phyloP scores from a whole-genome alignment of 805 yeast genomes.

The Myxozyma neglecta region DNA sequence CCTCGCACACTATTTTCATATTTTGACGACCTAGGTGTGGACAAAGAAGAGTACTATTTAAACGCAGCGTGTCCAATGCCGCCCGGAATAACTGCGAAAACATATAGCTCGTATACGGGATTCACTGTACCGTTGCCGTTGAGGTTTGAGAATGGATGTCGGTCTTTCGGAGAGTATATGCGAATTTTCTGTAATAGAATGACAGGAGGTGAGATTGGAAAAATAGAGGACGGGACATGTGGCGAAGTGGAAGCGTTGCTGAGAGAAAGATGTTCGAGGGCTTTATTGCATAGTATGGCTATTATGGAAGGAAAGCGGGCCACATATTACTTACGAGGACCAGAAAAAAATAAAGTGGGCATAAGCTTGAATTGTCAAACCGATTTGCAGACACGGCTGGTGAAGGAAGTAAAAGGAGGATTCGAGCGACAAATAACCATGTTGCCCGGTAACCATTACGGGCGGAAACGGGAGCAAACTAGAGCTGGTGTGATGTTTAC shows the following conservation, averaged over 20 bases:
- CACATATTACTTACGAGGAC: slow-evolving; percentile 1
- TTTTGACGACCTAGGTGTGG: background rate
- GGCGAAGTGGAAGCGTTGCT: slow-evolving; percentile 10
- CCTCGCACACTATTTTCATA: background rate
- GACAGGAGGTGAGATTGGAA: background rate
- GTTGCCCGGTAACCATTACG: background rate
- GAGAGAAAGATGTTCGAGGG: slow-evolving; percentile 5
- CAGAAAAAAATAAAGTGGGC: background rate
- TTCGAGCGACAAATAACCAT: no score
- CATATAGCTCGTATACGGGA: slow-evolving; percentile 11
- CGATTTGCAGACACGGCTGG: no score
- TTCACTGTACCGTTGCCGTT: slow-evolving; percentile 17
- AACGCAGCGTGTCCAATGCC: background rate
- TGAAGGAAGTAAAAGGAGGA: no score
- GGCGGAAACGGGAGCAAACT: background rate
- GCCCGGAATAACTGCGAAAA: background rate
- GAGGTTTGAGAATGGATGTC: slow-evolving; percentile 13
- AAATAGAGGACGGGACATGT: background rate
- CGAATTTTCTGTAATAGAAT: background rate
- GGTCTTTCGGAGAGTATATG: slow-evolving; percentile 26
- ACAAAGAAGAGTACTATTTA: background rate
- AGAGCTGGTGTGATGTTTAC: slow-evolving; percentile 2
- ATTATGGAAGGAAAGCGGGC: slow-evolving; percentile 6
- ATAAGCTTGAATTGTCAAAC: background rate
- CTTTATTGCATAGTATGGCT: slow-evolving; percentile 12